These are phyloP conservation scores for Tylopilus sp. DNA, from an alignment of 1,284 basidiomycete genomes.

Conservation along the genomic window DNA sequence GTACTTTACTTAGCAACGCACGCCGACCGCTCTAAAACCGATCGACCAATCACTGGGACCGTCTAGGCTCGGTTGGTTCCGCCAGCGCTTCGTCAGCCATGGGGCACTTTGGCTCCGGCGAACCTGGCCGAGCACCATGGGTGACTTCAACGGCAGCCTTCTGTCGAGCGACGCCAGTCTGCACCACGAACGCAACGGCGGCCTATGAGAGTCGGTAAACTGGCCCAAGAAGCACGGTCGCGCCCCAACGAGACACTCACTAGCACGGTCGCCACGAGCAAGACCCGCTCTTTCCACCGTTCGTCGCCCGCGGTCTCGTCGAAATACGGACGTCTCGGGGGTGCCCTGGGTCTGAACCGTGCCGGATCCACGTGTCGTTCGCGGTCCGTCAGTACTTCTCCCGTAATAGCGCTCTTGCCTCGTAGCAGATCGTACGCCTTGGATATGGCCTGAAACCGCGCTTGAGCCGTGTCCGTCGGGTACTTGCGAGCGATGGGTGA, in stretches of 20 bases:
- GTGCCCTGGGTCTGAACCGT: constrained; percentile 23
- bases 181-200: constrained; percentile 26
- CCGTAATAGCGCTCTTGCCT: constrained; percentile 33
- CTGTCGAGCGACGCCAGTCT: constrained; percentile 24
- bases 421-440: constrained; percentile 57
- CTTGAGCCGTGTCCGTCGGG: constrained; percentile 46
- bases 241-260: constrained; percentile 34
- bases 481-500: constrained; percentile 47
- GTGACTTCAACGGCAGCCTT: constrained; percentile 14
- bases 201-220: too few relatives aligned
- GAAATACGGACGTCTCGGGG: constrained; percentile 24
- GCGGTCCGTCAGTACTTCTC: constrained; percentile 14
- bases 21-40: not conserved
- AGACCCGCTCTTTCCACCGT: constrained; percentile 51
- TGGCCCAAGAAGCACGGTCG: not conserved
- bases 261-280: constrained; percentile 45
- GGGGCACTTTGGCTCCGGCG: constrained; percentile 3
- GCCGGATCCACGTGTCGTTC: constrained; percentile 29
- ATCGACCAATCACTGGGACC: constrained; percentile 2
- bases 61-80: constrained; percentile 11
- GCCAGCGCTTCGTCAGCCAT: constrained; percentile 21
- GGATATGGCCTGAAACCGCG: constrained; percentile 58
- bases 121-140: constrained; percentile 3
- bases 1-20: not conserved
- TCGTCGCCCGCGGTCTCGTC: constrained; percentile 39